phyloP scores from a whole-genome alignment of 2,329 filamentous ascomycete species.

The Raffaelea arxii region DNA sequence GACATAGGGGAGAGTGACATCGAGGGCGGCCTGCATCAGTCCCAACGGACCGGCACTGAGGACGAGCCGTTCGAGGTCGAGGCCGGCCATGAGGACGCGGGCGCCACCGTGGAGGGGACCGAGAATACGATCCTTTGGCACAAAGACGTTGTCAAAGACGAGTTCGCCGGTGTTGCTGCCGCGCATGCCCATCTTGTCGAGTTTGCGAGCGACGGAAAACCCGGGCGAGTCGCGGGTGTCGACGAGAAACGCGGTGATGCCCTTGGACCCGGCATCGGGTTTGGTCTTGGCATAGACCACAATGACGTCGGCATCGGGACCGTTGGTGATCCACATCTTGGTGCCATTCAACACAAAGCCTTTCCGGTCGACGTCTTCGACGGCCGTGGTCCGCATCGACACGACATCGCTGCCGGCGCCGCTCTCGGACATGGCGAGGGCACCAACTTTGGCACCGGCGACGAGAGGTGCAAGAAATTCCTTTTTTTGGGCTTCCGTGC shows the following conservation, averaged over 20 bases:
- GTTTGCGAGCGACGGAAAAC: slow-evolving; percentile 80
- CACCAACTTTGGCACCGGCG: slow-evolving; percentile 71
- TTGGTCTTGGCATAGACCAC: slow-evolving; percentile 96
- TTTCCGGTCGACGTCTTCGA: slow-evolving; percentile 56
- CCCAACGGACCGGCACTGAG: slow-evolving; percentile 84
- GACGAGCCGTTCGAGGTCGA: slow-evolving; percentile 89
- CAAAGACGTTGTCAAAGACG: slow-evolving; percentile 82
- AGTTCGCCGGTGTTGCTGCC: slow-evolving; percentile 95
- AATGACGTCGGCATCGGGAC: slow-evolving; percentile 83
- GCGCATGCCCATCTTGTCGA: slow-evolving; percentile 97
- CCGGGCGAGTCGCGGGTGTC: slow-evolving; percentile 54
- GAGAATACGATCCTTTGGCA: slow-evolving; percentile 72
- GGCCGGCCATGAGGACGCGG: slow-evolving; percentile 86
- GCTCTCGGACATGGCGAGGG: slow-evolving; percentile 90
- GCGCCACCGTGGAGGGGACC: slow-evolving; percentile 75
- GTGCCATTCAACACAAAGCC: slow-evolving; percentile 80
- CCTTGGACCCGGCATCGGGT: slow-evolving; percentile 70
- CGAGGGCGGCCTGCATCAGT: slow-evolving; percentile 86
- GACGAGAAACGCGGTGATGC: slow-evolving; percentile 91
- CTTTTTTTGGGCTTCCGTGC: slow-evolving; percentile 65
- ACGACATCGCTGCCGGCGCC: slow-evolving; percentile 89
- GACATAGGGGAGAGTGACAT: slow-evolving; percentile 78
- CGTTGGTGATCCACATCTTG: slow-evolving; percentile 99
- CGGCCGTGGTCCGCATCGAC: slow-evolving; percentile 83
- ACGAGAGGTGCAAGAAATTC: slow-evolving; percentile 74